A percentile compares a stretch with the other conserved stretches of the same genome.
These are phyloP conservation scores for Adansonia gregorii DNA, from an alignment of 441 rosid genomes.

Conservation along the genomic window DNA sequence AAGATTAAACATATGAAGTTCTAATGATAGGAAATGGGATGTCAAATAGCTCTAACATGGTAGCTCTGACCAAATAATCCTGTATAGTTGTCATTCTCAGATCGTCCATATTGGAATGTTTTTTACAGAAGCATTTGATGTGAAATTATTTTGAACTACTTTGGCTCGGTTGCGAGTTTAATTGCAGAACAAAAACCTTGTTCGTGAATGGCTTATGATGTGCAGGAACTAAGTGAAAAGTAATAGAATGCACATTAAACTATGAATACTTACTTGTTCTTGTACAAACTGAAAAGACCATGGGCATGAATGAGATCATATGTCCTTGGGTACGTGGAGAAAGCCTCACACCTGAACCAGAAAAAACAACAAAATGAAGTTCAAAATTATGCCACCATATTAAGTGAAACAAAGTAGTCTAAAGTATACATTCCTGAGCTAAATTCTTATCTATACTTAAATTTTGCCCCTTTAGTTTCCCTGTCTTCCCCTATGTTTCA, in stretches of 20 bases:
- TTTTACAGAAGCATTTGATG: background rate
- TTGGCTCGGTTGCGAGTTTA: background rate
- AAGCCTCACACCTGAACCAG: conserved; percentile 69
- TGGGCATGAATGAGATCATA: conserved; percentile 71
- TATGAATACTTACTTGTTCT: conserved; percentile 52
- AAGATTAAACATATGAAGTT: background rate
- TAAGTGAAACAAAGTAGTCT: background rate
- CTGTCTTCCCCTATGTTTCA: background rate
- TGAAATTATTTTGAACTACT: background rate
- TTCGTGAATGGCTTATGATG: background rate
- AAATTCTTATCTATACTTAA: conserved; percentile 10
- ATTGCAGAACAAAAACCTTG: background rate
- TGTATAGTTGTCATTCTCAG: background rate
- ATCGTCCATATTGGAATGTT: background rate
- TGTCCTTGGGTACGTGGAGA: conserved; percentile 83
- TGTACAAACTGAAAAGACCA: conserved; percentile 63
- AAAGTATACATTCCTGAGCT: background rate
- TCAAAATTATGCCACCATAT: background rate
- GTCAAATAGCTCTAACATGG: background rate
- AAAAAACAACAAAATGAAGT: background rate
- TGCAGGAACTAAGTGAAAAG: background rate
- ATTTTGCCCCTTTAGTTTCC: background rate
- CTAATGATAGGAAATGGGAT: background rate
- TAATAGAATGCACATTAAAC: conserved; percentile 7
- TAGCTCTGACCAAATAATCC: background rate